phyloP scores from a whole-genome alignment of 495 filamentous ascomycete genomes.

The Chaetomium fimeti region DNA sequence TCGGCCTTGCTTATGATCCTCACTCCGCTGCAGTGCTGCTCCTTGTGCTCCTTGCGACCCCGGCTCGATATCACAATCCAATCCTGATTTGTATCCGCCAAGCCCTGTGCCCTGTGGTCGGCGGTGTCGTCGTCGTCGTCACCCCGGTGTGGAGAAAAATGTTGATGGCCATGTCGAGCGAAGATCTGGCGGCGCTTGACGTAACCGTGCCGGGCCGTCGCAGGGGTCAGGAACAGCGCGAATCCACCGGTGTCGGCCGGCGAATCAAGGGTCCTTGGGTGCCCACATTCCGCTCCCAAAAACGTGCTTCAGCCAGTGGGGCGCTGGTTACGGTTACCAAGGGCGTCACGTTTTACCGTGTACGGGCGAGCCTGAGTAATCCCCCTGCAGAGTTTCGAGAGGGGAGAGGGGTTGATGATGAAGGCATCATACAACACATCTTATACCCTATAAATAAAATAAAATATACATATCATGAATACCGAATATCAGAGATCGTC shows the following conservation, averaged over 20 bases:
- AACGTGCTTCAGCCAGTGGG: not conserved
- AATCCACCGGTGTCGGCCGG: not conserved
- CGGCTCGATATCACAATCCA: not conserved
- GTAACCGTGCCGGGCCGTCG: slow-evolving; percentile 2
- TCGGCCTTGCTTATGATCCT: too few relatives aligned
- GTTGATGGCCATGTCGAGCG: slow-evolving; percentile 1
- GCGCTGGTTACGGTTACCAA: too few relatives aligned
- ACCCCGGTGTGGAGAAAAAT: slow-evolving; percentile 10
- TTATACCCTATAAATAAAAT: slow-evolving; percentile 1
- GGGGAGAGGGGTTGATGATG: not conserved
- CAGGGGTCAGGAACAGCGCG: slow-evolving; percentile 6
- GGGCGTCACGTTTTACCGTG: not conserved
- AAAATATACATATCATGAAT: not conserved
- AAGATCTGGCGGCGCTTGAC: slow-evolving; percentile 17
- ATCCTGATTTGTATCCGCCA: not conserved
- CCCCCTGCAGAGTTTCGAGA: slow-evolving; percentile 3
- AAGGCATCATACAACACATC: not conserved
- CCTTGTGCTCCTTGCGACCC: not conserved
- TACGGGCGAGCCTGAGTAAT: slow-evolving; percentile 3
- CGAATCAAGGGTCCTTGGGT: slow-evolving; percentile 6
- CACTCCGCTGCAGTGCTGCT: too few relatives aligned
- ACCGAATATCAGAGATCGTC: not conserved
- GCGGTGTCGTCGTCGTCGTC: not conserved
- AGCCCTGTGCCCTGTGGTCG: not conserved
- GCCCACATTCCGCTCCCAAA: slow-evolving; percentile 2